Base-by-base conservation (phyloP, 2,329 filamentous ascomycete species). In the Hypoxylon rubiginosum region DNA sequence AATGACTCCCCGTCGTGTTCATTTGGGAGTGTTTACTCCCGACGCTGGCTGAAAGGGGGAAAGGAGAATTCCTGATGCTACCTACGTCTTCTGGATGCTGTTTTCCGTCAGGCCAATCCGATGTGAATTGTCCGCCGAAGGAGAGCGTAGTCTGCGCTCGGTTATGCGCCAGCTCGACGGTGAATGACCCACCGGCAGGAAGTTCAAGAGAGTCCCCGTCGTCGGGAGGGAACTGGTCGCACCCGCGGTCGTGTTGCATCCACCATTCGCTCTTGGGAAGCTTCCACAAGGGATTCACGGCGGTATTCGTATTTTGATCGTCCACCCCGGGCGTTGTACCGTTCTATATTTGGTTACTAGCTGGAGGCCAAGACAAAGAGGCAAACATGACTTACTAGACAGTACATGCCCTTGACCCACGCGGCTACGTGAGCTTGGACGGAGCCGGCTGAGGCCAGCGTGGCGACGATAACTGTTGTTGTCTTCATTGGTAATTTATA, bases 81-180 rank as follows among this genome's bases (percentile, higher is more conserved):
- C 21, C 4, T 24, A 24, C 21, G 45, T 83, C 77, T 45, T 83
- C 80, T 3, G 80, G 78, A 55, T 84, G 82, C 4, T 80, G 66
- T 45, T 78, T 71, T 19, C 84, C 83, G 66, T 85, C 84, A 0
- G 82, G 81, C 83, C 84, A 86, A 13, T 81, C 79, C 0, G 78
- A 78, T 0, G 73, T 76, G 3, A 72, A 60, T 7, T 72, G 60
- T 8, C 82, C 81, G 15, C 77, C 74, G 66, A 80, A 84, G 1
- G 82, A 82, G 10, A 85, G 78, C 0, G 80, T 84, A 0, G 83
- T 84, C 54, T 81, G 79, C 13, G 78, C 83, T 7, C 82, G 81
- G 76, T 85, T 86, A 66, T 84, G 81, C 28, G 84, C 83, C 0
- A 85, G 75, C 67, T 86, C 83, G 6, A 83, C 82, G 24, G 78